These are phyloP conservation scores for Cicer cuneatum DNA, from an alignment of 306 rosid species.

Conservation along the genomic window DNA sequence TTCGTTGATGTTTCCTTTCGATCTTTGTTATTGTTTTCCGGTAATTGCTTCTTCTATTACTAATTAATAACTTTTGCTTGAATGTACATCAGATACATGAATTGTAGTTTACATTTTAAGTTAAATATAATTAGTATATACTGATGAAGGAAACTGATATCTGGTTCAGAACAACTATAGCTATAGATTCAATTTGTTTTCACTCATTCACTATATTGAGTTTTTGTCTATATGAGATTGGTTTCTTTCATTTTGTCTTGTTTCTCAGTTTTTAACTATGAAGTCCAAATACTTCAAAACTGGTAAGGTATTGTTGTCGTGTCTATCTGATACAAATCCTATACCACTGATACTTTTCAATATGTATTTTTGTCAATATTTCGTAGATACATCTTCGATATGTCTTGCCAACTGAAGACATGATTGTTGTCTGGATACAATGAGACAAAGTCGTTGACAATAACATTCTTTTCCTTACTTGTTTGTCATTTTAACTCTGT, in stretches of 20 bases:
- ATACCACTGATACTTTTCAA: background rate
- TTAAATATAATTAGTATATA: constrained; percentile 30
- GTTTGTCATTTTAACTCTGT: background rate
- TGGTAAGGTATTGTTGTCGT: background rate
- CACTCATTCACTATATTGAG: constrained; percentile 9
- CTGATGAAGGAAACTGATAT: constrained; percentile 20
- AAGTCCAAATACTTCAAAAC: background rate
- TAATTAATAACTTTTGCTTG: background rate
- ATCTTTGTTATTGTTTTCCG: background rate
- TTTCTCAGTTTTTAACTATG: background rate
- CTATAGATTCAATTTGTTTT: constrained; percentile 18
- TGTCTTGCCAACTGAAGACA: background rate
- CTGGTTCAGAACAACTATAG: constrained; percentile 7
- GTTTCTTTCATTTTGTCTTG: background rate
- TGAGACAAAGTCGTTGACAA: background rate
- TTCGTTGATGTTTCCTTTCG: constrained; percentile 18
- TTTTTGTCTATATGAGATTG: background rate
- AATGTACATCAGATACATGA: constrained; percentile 9
- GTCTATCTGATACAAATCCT: background rate
- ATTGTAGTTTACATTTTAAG: constrained; percentile 24
- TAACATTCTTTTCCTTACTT: background rate
- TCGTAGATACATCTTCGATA: background rate
- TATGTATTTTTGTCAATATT: background rate
- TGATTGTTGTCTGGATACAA: background rate
- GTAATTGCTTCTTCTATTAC: constrained; percentile 31